phyloP scores from a whole-genome alignment of 305 asterid species.

The Fraxinus xanthoxyloides region DNA sequence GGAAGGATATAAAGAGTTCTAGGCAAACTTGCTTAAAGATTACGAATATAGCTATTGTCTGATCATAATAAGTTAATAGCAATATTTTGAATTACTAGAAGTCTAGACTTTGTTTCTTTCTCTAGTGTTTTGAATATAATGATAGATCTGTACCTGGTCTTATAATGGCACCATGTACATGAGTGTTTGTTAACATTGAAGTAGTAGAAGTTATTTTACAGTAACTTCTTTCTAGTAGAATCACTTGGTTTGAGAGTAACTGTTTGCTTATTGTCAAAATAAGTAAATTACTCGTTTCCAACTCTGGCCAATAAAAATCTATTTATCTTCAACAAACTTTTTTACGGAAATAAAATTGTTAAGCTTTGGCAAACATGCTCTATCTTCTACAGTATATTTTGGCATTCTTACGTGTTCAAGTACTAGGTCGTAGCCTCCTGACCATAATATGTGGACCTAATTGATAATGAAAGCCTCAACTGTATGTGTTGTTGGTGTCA shows the following conservation, averaged over 20 bases:
- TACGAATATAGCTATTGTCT: not conserved
- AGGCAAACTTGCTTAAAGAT: not conserved
- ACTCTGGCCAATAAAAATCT: not conserved
- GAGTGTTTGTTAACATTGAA: not conserved
- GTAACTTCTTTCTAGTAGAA: not conserved
- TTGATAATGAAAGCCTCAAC: not conserved
- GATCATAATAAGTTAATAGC: not conserved
- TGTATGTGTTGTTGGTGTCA: constrained; percentile 3
- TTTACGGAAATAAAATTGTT: not conserved
- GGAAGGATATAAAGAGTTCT: not conserved
- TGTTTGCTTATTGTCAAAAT: not conserved
- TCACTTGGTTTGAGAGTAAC: not conserved
- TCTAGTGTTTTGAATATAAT: not conserved
- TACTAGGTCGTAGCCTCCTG: not conserved
- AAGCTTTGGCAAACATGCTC: not conserved
- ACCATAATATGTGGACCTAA: not conserved
- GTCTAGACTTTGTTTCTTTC: not conserved
- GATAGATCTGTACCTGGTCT: not conserved
- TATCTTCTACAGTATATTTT: not conserved
- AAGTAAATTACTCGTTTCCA: not conserved
- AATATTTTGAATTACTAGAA: not conserved
- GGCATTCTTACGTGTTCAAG: not conserved
- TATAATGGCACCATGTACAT: not conserved
- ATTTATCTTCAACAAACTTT: not conserved
- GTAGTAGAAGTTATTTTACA: not conserved